Evolutionary conservation across 208 protist species (phyloP), one percentile per base, ranked within the genome.

Genomic region (Vickermania ingenoplastis): DNA sequence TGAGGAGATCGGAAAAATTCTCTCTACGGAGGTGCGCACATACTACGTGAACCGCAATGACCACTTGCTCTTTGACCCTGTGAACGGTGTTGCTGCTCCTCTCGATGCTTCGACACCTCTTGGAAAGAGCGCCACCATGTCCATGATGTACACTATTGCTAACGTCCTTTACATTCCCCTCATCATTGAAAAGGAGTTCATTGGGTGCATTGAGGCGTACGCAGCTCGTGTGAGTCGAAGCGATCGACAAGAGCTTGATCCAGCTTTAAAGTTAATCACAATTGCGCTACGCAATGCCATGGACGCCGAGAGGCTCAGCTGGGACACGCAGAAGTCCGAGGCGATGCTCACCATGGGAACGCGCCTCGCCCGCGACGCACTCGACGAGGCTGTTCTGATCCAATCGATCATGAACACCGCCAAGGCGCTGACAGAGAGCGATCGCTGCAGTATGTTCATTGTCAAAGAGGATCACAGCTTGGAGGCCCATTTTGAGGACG

Each of bases 321-420:
- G 55, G 63, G 79, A 73, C 24, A 71, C 67, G 26, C 71, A 86
- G 28, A 84, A 86, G 69, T 73, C 76, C 1, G 81, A 88, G 51
- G 84, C 81, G 53, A 91, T 91, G 84, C 67, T 91, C 55, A 67
- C 53, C 28, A 92, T 92, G 85, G 85, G 80, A 53, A 86, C 84
- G 26, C 80, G 80, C 27, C 71, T 91, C 24, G 79, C 83, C 31
- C 83, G 79, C 53, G 83, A 91, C 61, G 84, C 79, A 54, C 75
- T 91, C 57, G 79, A 91, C 57, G 83, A 91, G 64, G 45, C 71
- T 36, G 77, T 83, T 58, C 67, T 88, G 27, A 73, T 79, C 41
- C 75, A 81, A 54, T 87, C 80, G 17, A 87, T 87, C 68, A 87
- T 87, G 73, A 87, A 83, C 68, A 87, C 80, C 51, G 79, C 75